These are phyloP conservation scores for Calonectria naviculata DNA, from an alignment of 2,329 filamentous ascomycete genomes.

Conservation along the genomic window DNA sequence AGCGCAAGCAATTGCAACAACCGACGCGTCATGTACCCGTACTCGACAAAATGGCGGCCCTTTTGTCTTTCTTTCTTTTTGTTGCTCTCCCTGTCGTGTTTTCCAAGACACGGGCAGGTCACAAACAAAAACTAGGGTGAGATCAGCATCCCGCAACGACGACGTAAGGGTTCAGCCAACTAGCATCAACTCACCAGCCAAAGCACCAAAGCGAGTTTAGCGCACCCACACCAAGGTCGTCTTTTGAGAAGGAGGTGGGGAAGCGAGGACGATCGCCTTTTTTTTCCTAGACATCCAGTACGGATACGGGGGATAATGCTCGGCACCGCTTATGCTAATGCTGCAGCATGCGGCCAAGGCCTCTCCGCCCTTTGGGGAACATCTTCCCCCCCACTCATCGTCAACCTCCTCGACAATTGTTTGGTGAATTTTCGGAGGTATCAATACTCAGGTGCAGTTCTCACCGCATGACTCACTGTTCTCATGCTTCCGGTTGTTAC, in stretches of 20 bases:
- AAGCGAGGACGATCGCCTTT: background rate
- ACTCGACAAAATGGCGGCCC: background rate
- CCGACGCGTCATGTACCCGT: background rate
- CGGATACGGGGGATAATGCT: background rate
- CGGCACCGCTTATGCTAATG: background rate
- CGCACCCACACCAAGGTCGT: background rate
- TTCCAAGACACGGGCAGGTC: background rate
- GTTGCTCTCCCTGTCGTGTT: background rate
- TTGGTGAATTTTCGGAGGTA: background rate
- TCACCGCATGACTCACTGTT: background rate
- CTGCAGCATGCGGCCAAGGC: background rate
- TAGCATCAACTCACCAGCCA: background rate
- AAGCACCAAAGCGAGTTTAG: background rate
- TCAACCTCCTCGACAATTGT: background rate
- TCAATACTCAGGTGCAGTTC: background rate
- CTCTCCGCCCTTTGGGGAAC: background rate
- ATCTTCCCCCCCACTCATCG: background rate
- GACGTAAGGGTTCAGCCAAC: background rate
- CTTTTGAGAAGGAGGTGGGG: conserved; percentile 16
- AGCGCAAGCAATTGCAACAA: background rate
- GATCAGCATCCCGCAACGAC: background rate
- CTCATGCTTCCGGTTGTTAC: background rate
- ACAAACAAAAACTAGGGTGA: background rate
- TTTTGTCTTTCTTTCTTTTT: background rate
- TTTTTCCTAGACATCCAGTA: background rate